Conservation (phyloP, 2,329 filamentous ascomycete species). For the Alternaria infectoria region DNA sequence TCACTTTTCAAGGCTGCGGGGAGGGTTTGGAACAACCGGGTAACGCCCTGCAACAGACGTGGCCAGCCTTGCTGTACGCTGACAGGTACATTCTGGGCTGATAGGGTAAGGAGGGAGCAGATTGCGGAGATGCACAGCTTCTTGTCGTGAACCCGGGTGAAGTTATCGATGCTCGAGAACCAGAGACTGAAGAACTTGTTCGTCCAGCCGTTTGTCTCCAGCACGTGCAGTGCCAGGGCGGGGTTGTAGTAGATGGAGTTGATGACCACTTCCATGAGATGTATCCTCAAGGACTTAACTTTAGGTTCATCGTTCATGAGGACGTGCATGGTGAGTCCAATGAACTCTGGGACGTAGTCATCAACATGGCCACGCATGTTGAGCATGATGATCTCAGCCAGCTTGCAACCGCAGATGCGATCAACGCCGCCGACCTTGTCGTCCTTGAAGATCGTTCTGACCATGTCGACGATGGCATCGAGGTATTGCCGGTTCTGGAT, state of each 20-base stretch:
- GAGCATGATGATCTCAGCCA: conserved; percentile 96
- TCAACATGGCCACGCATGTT: conserved; percentile 89
- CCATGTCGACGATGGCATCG: conserved; percentile 89
- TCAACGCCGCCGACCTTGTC: conserved; percentile 93
- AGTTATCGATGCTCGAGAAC: conserved; percentile 95
- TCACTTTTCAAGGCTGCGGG: conserved; percentile 84
- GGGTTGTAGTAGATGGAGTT: conserved; percentile 99
- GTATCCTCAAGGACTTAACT: conserved; percentile 92
- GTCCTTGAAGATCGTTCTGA: conserved; percentile 91
- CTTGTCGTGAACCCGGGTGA: conserved; percentile 96
- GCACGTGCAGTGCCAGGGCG: conserved; percentile 77
- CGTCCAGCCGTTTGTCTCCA: conserved; percentile 93
- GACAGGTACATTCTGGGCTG: conserved; percentile 80
- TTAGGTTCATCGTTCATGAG: conserved; percentile 78
- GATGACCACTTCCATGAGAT: conserved; percentile 98
- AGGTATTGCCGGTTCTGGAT: conserved; percentile 85
- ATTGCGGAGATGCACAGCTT: conserved; percentile 97
- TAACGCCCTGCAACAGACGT: conserved; percentile 84
- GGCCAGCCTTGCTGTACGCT: conserved; percentile 97
- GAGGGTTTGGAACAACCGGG: conserved; percentile 88
- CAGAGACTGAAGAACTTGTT: conserved; percentile 99
- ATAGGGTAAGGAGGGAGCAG: conserved; percentile 79
- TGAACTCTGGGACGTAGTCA: conserved; percentile 85
- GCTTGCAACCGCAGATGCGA: conserved; percentile 94
- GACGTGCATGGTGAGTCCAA: conserved; percentile 85